phyloP scores from a whole-genome alignment of 139 green algal species.

The Microglena sp. region DNA sequence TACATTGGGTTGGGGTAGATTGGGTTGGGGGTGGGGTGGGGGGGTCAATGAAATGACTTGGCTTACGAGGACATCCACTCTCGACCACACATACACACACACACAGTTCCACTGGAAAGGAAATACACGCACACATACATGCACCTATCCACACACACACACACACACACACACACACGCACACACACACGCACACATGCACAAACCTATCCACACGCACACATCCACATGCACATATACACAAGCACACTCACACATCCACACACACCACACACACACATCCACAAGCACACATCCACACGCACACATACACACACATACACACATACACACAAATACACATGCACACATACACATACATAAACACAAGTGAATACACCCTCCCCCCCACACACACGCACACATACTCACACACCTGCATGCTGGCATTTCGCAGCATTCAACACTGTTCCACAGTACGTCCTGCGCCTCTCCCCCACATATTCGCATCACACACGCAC shows the following conservation, averaged over 20 bases:
- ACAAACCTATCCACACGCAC: neutral
- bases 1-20: neutral
- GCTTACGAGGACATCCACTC: neutral
- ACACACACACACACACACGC: neutral
- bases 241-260: neutral
- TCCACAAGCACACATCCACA: neutral
- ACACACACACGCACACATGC: neutral
- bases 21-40: neutral
- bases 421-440: no score
- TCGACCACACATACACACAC: neutral
- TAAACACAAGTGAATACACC: neutral
- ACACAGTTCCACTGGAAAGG: neutral
- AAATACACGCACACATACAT: neutral
- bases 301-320: neutral
- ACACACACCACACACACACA: neutral
- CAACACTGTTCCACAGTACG: no score
- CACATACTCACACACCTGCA: neutral
- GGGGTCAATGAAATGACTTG: neutral
- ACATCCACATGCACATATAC: conserved; percentile 6
- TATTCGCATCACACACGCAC: no score
- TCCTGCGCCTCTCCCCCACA: no score
- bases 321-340: neutral
- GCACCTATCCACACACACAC: neutral
- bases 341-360: neutral
- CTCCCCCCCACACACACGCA: neutral